These are phyloP conservation scores for Psophocarpus tetragonolobus DNA, from an alignment of 306 rosid genomes.

Conservation along the genomic window DNA sequence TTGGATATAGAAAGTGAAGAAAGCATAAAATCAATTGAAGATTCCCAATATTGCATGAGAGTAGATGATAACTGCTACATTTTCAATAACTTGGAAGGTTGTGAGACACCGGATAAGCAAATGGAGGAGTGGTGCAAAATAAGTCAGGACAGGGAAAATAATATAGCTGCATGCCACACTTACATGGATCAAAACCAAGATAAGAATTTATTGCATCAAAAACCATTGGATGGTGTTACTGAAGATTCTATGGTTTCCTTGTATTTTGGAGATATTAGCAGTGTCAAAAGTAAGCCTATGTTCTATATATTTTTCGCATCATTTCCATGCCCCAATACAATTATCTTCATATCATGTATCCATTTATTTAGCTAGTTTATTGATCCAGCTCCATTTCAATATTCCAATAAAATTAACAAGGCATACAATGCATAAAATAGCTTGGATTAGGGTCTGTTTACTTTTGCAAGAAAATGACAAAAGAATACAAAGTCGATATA, in stretches of 20 bases:
- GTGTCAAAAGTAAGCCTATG: slow-evolving; percentile 7
- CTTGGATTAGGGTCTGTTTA: neutral
- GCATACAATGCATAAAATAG: neutral
- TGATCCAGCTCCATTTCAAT: neutral
- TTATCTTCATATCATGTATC: neutral
- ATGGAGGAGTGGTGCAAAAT: neutral
- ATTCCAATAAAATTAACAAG: neutral
- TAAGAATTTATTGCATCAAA: neutral
- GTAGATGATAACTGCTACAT: neutral
- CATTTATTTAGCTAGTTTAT: neutral
- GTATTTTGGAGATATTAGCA: neutral
- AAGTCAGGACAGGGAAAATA: neutral
- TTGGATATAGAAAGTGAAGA: neutral
- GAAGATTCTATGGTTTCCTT: neutral
- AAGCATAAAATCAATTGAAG: neutral
- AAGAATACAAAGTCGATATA: neutral
- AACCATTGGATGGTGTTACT: neutral
- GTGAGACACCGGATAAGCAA: neutral
- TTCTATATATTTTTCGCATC: neutral
- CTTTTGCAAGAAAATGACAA: neutral
- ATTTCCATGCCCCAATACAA: neutral
- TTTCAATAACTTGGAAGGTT: neutral
- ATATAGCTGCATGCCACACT: neutral
- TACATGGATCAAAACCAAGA: neutral
- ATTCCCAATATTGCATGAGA: neutral